Conservation (phyloP, 192 early-diverging fungal species). For the Helicostylum pulchrum region DNA sequence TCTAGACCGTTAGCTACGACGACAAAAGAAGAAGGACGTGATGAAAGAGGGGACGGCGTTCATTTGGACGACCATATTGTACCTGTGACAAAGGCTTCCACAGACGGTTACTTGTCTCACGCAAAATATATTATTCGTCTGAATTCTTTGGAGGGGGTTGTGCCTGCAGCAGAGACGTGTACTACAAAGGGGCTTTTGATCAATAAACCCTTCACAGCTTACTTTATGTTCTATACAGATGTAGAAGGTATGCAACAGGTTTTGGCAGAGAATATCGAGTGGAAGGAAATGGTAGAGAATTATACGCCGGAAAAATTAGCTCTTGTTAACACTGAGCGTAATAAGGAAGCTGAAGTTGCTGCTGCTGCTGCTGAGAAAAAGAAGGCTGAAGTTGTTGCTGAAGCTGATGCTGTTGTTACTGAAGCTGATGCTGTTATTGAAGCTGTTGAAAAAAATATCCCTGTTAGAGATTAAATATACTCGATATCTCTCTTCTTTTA, state of each 20-base stretch:
- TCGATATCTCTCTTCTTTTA: background rate
- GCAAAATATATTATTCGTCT: constrained; percentile 20
- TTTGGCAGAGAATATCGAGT: background rate
- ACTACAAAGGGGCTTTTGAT: constrained; percentile 12
- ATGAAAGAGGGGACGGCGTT: constrained; percentile 16
- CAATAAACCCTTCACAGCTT: constrained; percentile 24
- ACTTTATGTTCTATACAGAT: constrained; percentile 22
- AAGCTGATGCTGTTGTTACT: too few relatives aligned
- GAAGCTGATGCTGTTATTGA: too few relatives aligned
- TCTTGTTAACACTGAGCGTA: background rate
- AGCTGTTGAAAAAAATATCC: too few relatives aligned
- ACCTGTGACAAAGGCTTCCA: constrained; percentile 8
- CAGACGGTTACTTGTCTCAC: constrained; percentile 24
- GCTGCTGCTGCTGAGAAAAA: background rate
- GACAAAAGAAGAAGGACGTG: constrained; percentile 19
- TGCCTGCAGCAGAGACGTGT: constrained; percentile 8
- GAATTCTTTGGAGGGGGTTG: constrained; percentile 15
- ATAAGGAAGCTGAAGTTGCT: background rate
- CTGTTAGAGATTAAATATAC: too few relatives aligned
- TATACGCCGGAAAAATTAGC: constrained; percentile 13
- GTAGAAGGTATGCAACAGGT: constrained; percentile 1
- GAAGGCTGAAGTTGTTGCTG: too few relatives aligned
- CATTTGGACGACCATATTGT: constrained; percentile 27
- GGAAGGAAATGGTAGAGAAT: constrained; percentile 18
- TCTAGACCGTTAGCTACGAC: constrained; percentile 14